Conservation (phyloP, 768 basidiomycete genomes). For the Hypsizygus marmoreus region DNA sequence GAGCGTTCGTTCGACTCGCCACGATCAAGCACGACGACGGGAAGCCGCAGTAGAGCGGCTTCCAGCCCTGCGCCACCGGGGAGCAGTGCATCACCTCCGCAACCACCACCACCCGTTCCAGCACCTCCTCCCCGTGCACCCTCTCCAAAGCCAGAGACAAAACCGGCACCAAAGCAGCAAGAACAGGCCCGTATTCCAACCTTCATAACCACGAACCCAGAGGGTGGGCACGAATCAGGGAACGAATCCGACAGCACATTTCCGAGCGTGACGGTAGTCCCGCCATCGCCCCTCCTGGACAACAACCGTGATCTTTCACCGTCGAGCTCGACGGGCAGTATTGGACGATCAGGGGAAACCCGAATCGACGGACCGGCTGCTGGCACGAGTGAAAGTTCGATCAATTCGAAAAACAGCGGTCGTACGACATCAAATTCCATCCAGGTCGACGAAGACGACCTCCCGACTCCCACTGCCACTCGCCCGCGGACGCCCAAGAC, state of each 20-base stretch:
- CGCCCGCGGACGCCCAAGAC: constrained; percentile 6
- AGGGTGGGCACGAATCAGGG: neutral
- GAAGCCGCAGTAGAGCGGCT: constrained; percentile 17
- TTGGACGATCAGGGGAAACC: constrained; percentile 4
- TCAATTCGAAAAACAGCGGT: constrained; percentile 4
- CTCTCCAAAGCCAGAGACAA: constrained; percentile 1
- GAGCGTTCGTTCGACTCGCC: constrained; percentile 24
- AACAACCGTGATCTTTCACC: constrained; percentile 23
- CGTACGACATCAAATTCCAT: constrained; percentile 15
- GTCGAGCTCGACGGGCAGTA: constrained; percentile 21
- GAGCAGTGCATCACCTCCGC: no score
- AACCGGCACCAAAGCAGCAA: constrained; percentile 1
- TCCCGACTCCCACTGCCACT: constrained; percentile 14
- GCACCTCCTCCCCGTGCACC: constrained; percentile 2
- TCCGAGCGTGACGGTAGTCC: constrained; percentile 43
- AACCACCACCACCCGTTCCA: constrained; percentile 14
- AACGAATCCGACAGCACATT: constrained; percentile 30
- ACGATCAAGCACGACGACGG: constrained; percentile 6
- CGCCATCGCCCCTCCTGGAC: constrained; percentile 39
- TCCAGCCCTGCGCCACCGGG: no score
- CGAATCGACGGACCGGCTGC: constrained; percentile 6
- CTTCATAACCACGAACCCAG: constrained; percentile 17
- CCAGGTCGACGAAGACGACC: constrained; percentile 17
- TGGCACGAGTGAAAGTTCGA: constrained; percentile 6
- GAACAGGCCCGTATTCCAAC: constrained; percentile 8